These are phyloP conservation scores for Phytophthora parvispora DNA, from an alignment of 352 stramenopile species.

Conservation along the genomic window DNA sequence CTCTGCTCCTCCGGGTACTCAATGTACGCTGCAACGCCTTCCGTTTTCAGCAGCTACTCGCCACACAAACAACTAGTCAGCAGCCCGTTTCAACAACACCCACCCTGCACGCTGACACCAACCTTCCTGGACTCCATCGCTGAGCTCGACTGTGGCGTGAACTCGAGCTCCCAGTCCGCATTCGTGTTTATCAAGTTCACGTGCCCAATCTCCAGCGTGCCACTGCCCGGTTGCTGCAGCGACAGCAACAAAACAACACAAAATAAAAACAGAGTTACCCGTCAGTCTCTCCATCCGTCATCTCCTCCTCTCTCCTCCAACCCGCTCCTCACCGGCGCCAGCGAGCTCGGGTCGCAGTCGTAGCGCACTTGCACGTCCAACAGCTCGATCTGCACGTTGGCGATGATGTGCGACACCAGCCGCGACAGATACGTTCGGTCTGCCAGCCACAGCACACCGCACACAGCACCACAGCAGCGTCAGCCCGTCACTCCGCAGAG, in stretches of 20 bases:
- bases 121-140: constrained; percentile 89
- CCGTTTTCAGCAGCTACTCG: constrained; percentile 66
- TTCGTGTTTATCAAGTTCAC: constrained; percentile 84
- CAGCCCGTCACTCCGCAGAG: no score
- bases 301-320: neutral
- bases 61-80: neutral
- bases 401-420: constrained; percentile 87
- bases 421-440: constrained; percentile 88
- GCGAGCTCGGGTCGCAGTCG: constrained; percentile 74
- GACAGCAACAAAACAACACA: constrained; percentile 2
- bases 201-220: constrained; percentile 70
- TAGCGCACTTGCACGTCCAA: constrained; percentile 87
- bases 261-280: constrained; percentile 1
- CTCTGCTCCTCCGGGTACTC: constrained; percentile 55
- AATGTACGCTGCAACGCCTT: constrained; percentile 79
- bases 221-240: constrained; percentile 70
- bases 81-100: neutral
- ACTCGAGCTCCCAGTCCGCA: constrained; percentile 79
- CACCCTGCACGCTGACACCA: neutral
- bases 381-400: constrained; percentile 90
- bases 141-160: constrained; percentile 78
- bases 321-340: constrained; percentile 57
- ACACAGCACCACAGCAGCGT: no score
- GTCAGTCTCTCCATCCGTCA: neutral
- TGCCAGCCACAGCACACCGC: constrained; percentile 26